Evolutionary conservation across 192 early-diverging fungal genomes (phyloP), one percentile per base, ranked within the genome.

Genomic region (Rhizophagus clarus): DNA sequence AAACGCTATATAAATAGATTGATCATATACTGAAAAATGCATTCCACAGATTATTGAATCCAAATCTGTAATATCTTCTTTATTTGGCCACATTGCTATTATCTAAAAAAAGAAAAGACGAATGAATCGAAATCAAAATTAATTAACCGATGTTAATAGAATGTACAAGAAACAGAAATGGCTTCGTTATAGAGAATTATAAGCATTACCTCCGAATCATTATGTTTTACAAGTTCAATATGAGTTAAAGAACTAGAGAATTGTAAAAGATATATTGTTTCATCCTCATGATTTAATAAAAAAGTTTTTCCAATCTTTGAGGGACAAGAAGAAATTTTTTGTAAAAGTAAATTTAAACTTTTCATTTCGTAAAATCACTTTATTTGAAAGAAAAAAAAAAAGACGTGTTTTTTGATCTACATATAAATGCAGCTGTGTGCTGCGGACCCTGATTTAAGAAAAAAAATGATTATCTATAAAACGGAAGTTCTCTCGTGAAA

Each of bases 1-100:
- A 80, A 89, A 83, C 40, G 82, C 84, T 10, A 92, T 60, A 74
- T 87, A 92, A 9, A 85, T 79, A 5, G 89, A 85, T 76, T 92
- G 87, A 24, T 85, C 77, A 51, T 92, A 91, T 22, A 85, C 74
- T 37, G 92, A 77, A 49, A 84, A 90, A 66, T 83, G 82, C 79
- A 92, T 84, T 12, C 83, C 86, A 14, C 88, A 79, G 64, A 92
- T n/a, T 42, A 70, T n/a, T 40, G 31, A 31, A n/a, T 45, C 68
- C 34, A 70, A 40, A 42, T 70, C 68, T 40, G 31, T 22, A 24
- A 22, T n/a, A 7, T 7, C 10, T 42, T 40, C 37, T 17, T 24
- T 37, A 70, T 70, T 70, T 2, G 68, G 11, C 22, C 31, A 70
- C 22, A 70, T n/a, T 40, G 34, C 22, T 11, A 70, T 24, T 10